Conservation (phyloP, 225 moss, liverwort and hornwort genomes). For the Anthoceros angustus region DNA sequence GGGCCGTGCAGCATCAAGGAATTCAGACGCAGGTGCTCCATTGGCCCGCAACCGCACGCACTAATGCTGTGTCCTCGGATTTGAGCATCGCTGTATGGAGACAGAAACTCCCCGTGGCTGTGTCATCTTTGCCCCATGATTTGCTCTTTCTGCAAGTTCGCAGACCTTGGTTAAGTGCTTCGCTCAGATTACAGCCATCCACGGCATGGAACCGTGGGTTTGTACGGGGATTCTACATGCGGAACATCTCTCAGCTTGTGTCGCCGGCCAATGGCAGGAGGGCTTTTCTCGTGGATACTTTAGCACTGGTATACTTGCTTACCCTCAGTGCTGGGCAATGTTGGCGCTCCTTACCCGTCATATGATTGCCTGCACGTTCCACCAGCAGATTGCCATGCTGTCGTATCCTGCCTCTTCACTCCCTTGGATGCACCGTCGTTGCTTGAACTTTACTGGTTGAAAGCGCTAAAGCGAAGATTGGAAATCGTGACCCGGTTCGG, state of each 20-base stretch:
- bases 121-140: slow-evolving; percentile 24
- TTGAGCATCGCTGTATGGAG: slow-evolving; percentile 34
- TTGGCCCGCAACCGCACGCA: slow-evolving; percentile 29
- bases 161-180: slow-evolving; percentile 16
- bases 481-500: no score
- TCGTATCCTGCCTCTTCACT: no score
- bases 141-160: slow-evolving; percentile 40
- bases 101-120: slow-evolving; percentile 25
- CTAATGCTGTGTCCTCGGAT: slow-evolving; percentile 29
- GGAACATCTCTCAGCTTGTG: slow-evolving; percentile 89
- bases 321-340: background rate
- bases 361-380: background rate
- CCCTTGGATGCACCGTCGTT: no score
- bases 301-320: slow-evolving; percentile 47
- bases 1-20: slow-evolving; percentile 48
- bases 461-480: no score
- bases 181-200: slow-evolving; percentile 23
- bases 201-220: slow-evolving; percentile 72
- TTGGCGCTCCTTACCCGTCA: background rate
- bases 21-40: slow-evolving; percentile 52
- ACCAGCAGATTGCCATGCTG: no score
- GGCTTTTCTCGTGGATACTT: slow-evolving; percentile 91
- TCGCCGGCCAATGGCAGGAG: slow-evolving; percentile 65
- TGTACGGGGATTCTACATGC: slow-evolving; percentile 72
- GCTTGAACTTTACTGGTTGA: no score